phyloP scores from a whole-genome alignment of 2,329 filamentous ascomycete species.

The Arthrobotrys iridis region DNA sequence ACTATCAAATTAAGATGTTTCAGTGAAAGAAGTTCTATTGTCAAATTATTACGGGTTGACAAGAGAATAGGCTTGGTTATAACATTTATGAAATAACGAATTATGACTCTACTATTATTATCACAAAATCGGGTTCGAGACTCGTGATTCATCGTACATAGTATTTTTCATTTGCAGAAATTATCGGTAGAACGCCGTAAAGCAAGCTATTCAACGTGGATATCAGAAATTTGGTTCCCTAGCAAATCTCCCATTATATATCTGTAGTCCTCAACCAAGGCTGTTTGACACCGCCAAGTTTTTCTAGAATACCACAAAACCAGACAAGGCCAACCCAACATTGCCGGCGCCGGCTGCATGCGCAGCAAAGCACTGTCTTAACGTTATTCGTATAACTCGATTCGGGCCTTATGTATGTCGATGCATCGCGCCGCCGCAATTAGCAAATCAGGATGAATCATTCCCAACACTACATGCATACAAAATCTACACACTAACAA shows the following conservation, averaged over 20 bases:
- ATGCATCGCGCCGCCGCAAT: too few species aligned
- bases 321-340: neutral
- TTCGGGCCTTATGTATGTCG: too few species aligned
- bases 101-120: too few species aligned
- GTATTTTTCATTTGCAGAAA: too few species aligned
- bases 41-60: neutral
- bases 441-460: slow-evolving; percentile 3
- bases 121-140: too few species aligned
- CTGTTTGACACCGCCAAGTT: neutral
- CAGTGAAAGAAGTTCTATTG: too few species aligned
- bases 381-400: neutral
- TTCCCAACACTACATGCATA: neutral
- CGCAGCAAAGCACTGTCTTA: neutral
- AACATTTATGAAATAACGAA: neutral
- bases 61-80: neutral
- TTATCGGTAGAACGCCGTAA: too few species aligned
- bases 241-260: too few species aligned
- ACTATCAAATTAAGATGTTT: too few species aligned
- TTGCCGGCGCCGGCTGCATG: neutral
- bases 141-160: too few species aligned
- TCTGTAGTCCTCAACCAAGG: neutral
- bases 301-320: neutral
- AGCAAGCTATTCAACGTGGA: too few species aligned
- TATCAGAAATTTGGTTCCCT: too few species aligned
- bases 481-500: neutral